Evolutionary conservation across 345 rosid species (phyloP).

Genomic region (Citrus sinensis): DVS_A1.0 CM039161.1:1898501-1899000

Average conservation of each 20-base stretch:
- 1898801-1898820: constrained; percentile 97
- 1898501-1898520: constrained; percentile 91
- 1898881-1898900: constrained; percentile 87
- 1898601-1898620: constrained; percentile 80
- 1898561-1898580: constrained; percentile 84
- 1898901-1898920: constrained; percentile 86
- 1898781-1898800: constrained; percentile 93
- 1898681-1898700: constrained; percentile 90
- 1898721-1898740: constrained; percentile 92
- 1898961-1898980: constrained; percentile 78
- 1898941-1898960: constrained; percentile 76
- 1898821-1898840: constrained; percentile 89
- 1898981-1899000: constrained; percentile 40
- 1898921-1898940: constrained; percentile 79
- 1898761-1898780: constrained; percentile 98
- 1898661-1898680: constrained; percentile 79
- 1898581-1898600: constrained; percentile 88
- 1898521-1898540: constrained; percentile 86
- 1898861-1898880: constrained; percentile 93
- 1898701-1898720: constrained; percentile 89
- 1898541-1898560: constrained; percentile 78
- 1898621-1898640: constrained; percentile 78
- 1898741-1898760: constrained; percentile 95
- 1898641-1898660: constrained; percentile 70
- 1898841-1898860: constrained; percentile 81